Conservation (phyloP, 2,329 filamentous ascomycete species). For the Colletotrichum acutatum region DNA sequence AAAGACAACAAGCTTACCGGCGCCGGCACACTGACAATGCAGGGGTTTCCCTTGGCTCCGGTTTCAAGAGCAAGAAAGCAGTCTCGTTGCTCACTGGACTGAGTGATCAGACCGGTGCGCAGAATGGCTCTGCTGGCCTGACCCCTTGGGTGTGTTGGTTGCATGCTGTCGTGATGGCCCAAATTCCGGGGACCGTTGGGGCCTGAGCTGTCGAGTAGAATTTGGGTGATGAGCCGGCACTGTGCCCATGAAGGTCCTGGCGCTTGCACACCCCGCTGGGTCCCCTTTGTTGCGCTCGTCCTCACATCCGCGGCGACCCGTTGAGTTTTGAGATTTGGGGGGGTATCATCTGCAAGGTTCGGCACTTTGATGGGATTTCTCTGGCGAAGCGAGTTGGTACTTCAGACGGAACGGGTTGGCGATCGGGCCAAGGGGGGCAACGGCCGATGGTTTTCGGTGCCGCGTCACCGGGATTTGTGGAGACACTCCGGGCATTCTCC, state of each 20-base stretch:
- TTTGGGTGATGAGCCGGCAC: background rate
- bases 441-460: background rate
- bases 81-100: slow-evolving; percentile 1
- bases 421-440: background rate
- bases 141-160: background rate
- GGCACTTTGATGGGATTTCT: slow-evolving; percentile 30
- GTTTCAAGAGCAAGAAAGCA: slow-evolving; percentile 10
- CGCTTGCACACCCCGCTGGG: slow-evolving; percentile 4
- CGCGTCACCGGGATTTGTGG: slow-evolving; percentile 17
- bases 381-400: background rate
- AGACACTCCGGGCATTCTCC: background rate
- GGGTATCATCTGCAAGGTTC: slow-evolving; percentile 32
- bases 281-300: background rate
- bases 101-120: slow-evolving; percentile 7
- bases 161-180: background rate
- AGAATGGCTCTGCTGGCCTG: background rate
- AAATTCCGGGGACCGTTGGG: slow-evolving; percentile 20
- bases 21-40: slow-evolving; percentile 16
- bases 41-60: slow-evolving; percentile 16
- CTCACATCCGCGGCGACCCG: slow-evolving; percentile 1
- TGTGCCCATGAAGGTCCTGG: slow-evolving; percentile 23
- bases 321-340: slow-evolving; percentile 12
- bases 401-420: slow-evolving; percentile 5
- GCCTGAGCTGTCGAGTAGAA: background rate
- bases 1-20: background rate